phyloP scores from a whole-genome alignment of 495 filamentous ascomycete genomes.

The Wilcoxina mikolae region DNA sequence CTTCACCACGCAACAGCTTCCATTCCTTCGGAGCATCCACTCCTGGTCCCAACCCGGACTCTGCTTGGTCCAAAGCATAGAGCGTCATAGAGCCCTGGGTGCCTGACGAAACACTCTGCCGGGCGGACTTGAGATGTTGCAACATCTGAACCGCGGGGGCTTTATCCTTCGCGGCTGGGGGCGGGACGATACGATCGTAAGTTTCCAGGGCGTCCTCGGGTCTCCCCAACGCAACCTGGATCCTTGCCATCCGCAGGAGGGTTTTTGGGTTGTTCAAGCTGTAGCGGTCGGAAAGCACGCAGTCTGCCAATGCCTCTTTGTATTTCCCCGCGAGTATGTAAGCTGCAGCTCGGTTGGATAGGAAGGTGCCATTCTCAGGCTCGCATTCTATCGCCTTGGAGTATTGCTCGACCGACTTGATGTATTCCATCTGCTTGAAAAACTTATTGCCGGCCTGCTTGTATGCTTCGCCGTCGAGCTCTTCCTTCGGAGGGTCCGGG shows the following conservation, averaged over 20 bases:
- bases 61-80: constrained; percentile 80
- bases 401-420: constrained; percentile 76
- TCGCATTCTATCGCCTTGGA: constrained; percentile 80
- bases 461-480: constrained; percentile 61
- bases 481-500: constrained; percentile 30
- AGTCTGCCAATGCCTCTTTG: constrained; percentile 68
- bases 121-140: constrained; percentile 63
- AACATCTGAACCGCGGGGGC: constrained; percentile 68
- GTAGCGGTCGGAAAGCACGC: constrained; percentile 59
- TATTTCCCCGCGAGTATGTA: constrained; percentile 72
- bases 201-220: constrained; percentile 77
- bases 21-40: constrained; percentile 77
- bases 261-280: constrained; percentile 76
- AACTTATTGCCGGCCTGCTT: constrained; percentile 90
- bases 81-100: constrained; percentile 77
- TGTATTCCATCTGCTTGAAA: constrained; percentile 83
- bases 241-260: constrained; percentile 70
- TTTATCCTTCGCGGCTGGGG: constrained; percentile 69
- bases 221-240: constrained; percentile 70
- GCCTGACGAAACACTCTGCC: constrained; percentile 55
- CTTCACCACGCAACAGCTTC: constrained; percentile 82
- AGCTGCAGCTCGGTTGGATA: constrained; percentile 88
- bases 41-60: constrained; percentile 54
- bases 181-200: constrained; percentile 53
- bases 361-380: constrained; percentile 69